phyloP scores from a whole-genome alignment of 2,329 filamentous ascomycete genomes.

The Sarocladium brachiariae region DNA sequence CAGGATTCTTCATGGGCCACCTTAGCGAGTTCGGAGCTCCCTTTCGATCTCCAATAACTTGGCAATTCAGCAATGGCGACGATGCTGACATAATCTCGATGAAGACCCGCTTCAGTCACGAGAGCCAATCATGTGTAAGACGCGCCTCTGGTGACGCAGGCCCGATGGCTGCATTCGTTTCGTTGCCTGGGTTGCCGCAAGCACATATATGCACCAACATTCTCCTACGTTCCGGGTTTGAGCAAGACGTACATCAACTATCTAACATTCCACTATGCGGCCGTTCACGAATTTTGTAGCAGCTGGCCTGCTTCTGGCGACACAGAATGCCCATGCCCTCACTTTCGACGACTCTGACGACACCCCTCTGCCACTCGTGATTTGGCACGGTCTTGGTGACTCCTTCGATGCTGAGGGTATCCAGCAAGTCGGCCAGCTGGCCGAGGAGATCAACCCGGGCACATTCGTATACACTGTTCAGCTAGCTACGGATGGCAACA shows the following conservation, averaged over 20 bases:
- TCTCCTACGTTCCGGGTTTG: not conserved
- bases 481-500: constrained; percentile 55
- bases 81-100: no score
- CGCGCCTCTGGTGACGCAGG: no score
- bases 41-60: no score
- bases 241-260: not conserved
- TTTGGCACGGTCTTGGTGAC: constrained; percentile 86
- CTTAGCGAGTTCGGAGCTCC: no score
- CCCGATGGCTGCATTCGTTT: no score
- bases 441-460: constrained; percentile 66
- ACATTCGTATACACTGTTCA: constrained; percentile 78
- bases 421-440: constrained; percentile 61
- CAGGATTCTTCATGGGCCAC: no score
- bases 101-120: no score
- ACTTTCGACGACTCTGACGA: constrained; percentile 37
- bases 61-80: no score
- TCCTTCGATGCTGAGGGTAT: constrained; percentile 72
- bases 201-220: no score
- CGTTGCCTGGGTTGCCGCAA: no score
- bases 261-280: constrained; percentile 13
- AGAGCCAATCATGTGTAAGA: no score
- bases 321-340: constrained; percentile 17
- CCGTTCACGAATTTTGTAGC: constrained; percentile 16
- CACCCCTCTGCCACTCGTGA: constrained; percentile 77
- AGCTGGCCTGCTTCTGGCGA: constrained; percentile 27